phyloP scores from a whole-genome alignment of 2,329 filamentous ascomycete species.

The Cryphonectria nitschkei region DNA sequence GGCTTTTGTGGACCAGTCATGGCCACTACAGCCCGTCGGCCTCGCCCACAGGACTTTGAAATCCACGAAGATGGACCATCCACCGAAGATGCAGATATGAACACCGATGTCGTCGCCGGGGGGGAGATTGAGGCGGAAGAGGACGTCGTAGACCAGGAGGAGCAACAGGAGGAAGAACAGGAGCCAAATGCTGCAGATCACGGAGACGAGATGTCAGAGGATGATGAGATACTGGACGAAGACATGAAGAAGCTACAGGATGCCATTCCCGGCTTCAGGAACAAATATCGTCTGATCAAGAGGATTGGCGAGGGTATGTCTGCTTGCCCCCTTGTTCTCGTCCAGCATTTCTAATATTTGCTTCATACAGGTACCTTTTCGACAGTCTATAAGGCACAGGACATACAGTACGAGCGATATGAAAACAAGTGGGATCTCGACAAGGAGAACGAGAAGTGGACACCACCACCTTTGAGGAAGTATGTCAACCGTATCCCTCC shows the following conservation, averaged over 20 bases:
- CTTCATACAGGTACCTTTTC: slow-evolving; percentile 85
- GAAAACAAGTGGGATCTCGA: slow-evolving; percentile 86
- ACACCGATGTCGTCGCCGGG: slow-evolving; percentile 45
- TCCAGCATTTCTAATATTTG: slow-evolving; percentile 24
- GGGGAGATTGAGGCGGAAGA: slow-evolving; percentile 39
- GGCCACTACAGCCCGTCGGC: slow-evolving; percentile 34
- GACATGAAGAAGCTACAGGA: slow-evolving; percentile 87
- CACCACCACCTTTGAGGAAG: slow-evolving; percentile 67
- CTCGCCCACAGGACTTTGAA: slow-evolving; percentile 46
- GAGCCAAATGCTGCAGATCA: slow-evolving; percentile 45
- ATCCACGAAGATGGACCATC: slow-evolving; percentile 54
- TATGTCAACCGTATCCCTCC: slow-evolving; percentile 43
- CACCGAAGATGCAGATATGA: slow-evolving; percentile 56
- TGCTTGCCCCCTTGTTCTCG: not conserved
- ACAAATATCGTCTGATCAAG: slow-evolving; percentile 88
- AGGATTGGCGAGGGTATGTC: slow-evolving; percentile 88
- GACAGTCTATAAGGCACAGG: slow-evolving; percentile 98
- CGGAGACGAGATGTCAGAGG: slow-evolving; percentile 55
- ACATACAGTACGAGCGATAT: slow-evolving; percentile 81
- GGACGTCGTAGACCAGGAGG: slow-evolving; percentile 43
- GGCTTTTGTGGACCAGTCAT: slow-evolving; percentile 27
- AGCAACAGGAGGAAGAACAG: slow-evolving; percentile 38
- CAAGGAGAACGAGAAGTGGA: slow-evolving; percentile 67
- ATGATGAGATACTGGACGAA: slow-evolving; percentile 63
- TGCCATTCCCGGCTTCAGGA: slow-evolving; percentile 81